A percentile compares a stretch with the other conserved stretches of the same genome.
Conservation (phyloP, 345 rosid species). For the Acer campestre region DNA sequence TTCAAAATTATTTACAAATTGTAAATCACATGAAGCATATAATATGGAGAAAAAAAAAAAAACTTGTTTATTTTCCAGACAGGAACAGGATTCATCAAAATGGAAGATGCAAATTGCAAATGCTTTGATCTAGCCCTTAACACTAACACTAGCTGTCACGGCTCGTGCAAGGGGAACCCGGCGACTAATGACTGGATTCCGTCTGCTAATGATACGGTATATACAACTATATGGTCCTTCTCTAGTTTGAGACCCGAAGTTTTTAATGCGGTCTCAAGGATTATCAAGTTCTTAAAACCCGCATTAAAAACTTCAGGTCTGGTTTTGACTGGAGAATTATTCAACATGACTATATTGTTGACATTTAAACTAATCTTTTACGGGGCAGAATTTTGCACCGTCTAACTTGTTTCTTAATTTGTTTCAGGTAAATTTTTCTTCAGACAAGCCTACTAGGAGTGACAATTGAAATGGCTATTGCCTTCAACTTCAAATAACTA, state of each 20-base stretch:
- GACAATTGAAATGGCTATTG: constrained; percentile 34
- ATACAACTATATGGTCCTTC: not conserved
- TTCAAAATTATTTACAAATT: not conserved
- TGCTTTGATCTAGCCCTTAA: constrained; percentile 41
- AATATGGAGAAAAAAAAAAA: not conserved
- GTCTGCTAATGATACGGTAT: constrained; percentile 39
- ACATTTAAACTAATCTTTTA: not conserved
- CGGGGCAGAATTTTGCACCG: not conserved
- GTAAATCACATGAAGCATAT: not conserved
- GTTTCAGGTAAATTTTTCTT: constrained; percentile 38
- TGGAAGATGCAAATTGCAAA: constrained; percentile 35
- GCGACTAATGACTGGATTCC: constrained; percentile 83
- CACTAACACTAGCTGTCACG: constrained; percentile 29
- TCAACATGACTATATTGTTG: not conserved
- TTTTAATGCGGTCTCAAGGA: no score
- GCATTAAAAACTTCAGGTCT: no score
- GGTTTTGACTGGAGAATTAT: no score
- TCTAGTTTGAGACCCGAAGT: no score
- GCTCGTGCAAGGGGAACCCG: constrained; percentile 63
- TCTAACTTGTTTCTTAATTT: not conserved
- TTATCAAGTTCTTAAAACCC: no score
- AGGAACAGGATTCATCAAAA: constrained; percentile 68
- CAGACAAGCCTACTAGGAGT: constrained; percentile 70
- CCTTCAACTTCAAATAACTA: constrained; percentile 4
- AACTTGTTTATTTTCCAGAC: constrained; percentile 40